Evolutionary conservation across 345 rosid genomes (phyloP).

Genomic region (Capsella bursapastoris): DNA sequence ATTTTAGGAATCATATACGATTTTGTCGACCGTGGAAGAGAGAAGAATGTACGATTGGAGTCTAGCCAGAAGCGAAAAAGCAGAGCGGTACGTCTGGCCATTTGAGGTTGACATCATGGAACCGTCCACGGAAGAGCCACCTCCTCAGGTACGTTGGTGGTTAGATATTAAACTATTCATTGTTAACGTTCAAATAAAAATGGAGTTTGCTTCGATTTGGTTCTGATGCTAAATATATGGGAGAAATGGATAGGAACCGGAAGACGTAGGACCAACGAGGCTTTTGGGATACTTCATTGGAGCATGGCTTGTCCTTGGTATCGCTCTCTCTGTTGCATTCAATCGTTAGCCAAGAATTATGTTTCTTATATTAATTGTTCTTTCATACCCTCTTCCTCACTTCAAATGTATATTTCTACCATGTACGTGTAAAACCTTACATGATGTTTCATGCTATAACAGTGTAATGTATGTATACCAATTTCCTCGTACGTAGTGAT

Average conservation of each 20-base stretch:
- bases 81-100: conserved; percentile 79
- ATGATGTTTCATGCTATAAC: conserved; percentile 5
- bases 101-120: conserved; percentile 64
- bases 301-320: conserved; percentile 68
- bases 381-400: not conserved
- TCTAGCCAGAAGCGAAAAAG: conserved; percentile 61
- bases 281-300: conserved; percentile 71
- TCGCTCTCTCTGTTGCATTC: conserved; percentile 60
- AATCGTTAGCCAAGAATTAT: conserved; percentile 44
- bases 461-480: conserved; percentile 3
- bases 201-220: no score
- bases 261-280: conserved; percentile 75
- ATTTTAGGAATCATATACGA: conserved; percentile 66
- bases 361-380: not conserved
- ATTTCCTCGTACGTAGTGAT: not conserved
- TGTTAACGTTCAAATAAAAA: no score
- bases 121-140: conserved; percentile 55
- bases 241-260: conserved; percentile 62
- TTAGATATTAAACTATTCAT: no score
- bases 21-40: conserved; percentile 70
- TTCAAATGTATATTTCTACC: conserved; percentile 13
- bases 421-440: not conserved
- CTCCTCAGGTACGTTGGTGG: conserved; percentile 54
- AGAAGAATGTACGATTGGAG: conserved; percentile 96
- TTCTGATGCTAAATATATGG: not conserved